These are phyloP conservation scores for Aureobasidium sp. DNA, from an alignment of 2,329 filamentous ascomycete species.

Conservation along the genomic window DNA sequence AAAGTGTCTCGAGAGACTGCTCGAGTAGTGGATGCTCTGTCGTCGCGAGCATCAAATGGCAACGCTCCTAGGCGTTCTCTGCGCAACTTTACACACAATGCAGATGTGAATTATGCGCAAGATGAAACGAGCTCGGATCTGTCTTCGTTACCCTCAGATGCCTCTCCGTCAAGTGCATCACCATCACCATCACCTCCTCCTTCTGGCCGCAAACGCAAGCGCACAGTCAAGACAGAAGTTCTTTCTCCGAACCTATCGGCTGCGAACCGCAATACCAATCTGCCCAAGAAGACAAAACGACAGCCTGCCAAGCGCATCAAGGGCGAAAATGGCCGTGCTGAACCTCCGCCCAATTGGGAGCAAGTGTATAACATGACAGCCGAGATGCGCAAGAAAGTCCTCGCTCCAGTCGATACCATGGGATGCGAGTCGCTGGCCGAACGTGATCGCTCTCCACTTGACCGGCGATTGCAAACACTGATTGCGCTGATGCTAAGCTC, in stretches of 20 bases:
- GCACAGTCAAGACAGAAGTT: constrained; percentile 15
- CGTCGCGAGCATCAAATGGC: neutral
- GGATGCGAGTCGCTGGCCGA: constrained; percentile 76
- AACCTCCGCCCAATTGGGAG: constrained; percentile 73
- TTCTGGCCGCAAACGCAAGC: constrained; percentile 12
- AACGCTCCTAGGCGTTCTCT: constrained; percentile 21
- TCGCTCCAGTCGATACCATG: constrained; percentile 93
- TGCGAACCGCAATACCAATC: constrained; percentile 3
- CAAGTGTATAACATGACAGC: constrained; percentile 70
- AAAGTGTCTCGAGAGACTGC: constrained; percentile 18
- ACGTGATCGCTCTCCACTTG: constrained; percentile 40
- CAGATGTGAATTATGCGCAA: constrained; percentile 12
- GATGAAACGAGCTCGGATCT: constrained; percentile 11
- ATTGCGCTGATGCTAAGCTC: constrained; percentile 84
- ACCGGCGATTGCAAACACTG: constrained; percentile 77
- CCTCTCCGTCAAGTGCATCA: neutral
- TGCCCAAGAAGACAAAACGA: constrained; percentile 20
- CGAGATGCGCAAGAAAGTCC: constrained; percentile 64
- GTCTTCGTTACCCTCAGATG: constrained; percentile 6
- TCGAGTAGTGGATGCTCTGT: constrained; percentile 15
- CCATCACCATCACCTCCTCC: neutral
- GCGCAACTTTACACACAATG: constrained; percentile 18
- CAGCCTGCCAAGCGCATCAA: constrained; percentile 29
- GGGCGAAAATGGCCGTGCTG: constrained; percentile 24
- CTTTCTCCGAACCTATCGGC: constrained; percentile 12